Percentiles rank a stretch among this genome's conserved stretches.
Conservation (phyloP, 176 grass and related monocot genomes). For the Aegilops tauschii region DNA sequence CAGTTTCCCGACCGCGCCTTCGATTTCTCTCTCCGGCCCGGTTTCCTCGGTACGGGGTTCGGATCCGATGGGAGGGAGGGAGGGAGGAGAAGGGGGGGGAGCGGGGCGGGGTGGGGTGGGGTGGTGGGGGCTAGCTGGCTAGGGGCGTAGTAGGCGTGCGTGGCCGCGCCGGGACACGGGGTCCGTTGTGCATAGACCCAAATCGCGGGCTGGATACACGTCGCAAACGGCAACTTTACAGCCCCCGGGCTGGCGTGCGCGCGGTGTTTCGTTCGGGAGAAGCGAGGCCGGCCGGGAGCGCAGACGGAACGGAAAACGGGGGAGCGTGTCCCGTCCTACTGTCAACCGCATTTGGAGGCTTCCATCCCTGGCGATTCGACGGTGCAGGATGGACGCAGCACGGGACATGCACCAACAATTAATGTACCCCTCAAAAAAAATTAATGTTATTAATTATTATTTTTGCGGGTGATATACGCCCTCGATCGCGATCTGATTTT, state of each 20-base stretch:
- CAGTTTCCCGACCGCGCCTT: slow-evolving; percentile 23
- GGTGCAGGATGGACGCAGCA: neutral
- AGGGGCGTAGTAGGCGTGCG: neutral
- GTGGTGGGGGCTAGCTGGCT: neutral
- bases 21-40: slow-evolving; percentile 46
- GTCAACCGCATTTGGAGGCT: neutral
- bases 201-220: neutral
- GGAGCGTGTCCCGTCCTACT: neutral
- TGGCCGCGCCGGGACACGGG: neutral
- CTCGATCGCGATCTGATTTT: no score
- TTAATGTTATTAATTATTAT: no score
- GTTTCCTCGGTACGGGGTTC: slow-evolving; percentile 59
- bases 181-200: neutral
- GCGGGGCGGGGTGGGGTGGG: neutral
- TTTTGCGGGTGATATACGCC: no score
- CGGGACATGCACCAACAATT: no score
- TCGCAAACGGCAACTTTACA: neutral
- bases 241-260: neutral
- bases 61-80: slow-evolving; percentile 55
- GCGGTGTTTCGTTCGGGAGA: neutral
- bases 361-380: neutral
- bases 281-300: neutral
- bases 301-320: neutral
- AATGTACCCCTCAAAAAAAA: no score
- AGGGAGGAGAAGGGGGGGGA: neutral